These are phyloP conservation scores for Coemansia sp. DNA, from an alignment of 192 early-diverging fungal genomes.

Conservation along the genomic window DNA sequence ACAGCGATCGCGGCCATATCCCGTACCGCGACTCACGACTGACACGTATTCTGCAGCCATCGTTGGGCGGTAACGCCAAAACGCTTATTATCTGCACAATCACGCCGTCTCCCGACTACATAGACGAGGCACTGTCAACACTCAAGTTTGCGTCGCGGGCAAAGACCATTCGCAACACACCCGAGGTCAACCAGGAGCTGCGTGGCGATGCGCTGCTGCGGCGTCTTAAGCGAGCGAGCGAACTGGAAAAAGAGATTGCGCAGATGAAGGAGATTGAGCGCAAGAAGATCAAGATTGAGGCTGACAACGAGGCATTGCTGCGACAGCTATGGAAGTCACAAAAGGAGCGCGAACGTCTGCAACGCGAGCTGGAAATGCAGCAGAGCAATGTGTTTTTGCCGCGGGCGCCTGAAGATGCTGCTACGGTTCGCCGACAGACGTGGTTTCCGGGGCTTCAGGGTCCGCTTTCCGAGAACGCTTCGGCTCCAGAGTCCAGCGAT, in stretches of 20 bases:
- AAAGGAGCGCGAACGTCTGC: slow-evolving; percentile 47
- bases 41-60: slow-evolving; percentile 90
- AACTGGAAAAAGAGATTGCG: slow-evolving; percentile 54
- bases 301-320: slow-evolving; percentile 48
- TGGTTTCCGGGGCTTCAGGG: slow-evolving; percentile 52
- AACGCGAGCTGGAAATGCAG: slow-evolving; percentile 45
- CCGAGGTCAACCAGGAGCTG: slow-evolving; percentile 74
- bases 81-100: slow-evolving; percentile 93
- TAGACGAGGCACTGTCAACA: slow-evolving; percentile 88
- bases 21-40: slow-evolving; percentile 97
- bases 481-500: not conserved
- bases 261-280: slow-evolving; percentile 55
- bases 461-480: slow-evolving; percentile 5
- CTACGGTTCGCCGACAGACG: slow-evolving; percentile 44
- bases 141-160: slow-evolving; percentile 93
- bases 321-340: slow-evolving; percentile 54
- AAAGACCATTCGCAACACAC: slow-evolving; percentile 82
- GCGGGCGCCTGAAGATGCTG: slow-evolving; percentile 3
- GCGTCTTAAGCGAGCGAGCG: slow-evolving; percentile 44
- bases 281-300: slow-evolving; percentile 53
- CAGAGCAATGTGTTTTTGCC: slow-evolving; percentile 39
- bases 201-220: slow-evolving; percentile 54
- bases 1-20: slow-evolving; percentile 71
- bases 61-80: slow-evolving; percentile 85
- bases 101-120: slow-evolving; percentile 70